These are phyloP conservation scores for Trypethelium eluteriae DNA, from an alignment of 495 filamentous ascomycete species.

Conservation along the genomic window DNA sequence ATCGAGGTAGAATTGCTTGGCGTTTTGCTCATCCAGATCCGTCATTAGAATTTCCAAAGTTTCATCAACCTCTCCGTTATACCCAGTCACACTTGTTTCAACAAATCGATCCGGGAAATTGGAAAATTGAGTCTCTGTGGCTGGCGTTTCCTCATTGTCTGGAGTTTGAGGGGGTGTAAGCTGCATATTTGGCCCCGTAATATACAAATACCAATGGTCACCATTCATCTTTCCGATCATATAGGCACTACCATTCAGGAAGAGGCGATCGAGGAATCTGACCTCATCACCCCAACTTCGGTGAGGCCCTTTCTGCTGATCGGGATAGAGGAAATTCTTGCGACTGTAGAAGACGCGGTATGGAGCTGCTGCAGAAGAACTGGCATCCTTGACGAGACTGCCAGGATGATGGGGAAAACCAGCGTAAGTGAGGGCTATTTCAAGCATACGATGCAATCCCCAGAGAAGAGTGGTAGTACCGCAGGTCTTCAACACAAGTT, in stretches of 20 bases:
- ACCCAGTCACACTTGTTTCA: constrained; percentile 17
- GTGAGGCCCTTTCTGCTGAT: constrained; percentile 89
- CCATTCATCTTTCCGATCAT: constrained; percentile 99
- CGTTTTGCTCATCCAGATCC: constrained; percentile 84
- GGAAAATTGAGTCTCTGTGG: constrained; percentile 64
- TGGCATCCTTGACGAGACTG: constrained; percentile 46
- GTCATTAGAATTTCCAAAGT: constrained; percentile 98
- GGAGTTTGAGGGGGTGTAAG: constrained; percentile 84
- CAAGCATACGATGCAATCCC: constrained; percentile 79
- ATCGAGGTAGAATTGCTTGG: constrained; percentile 93
- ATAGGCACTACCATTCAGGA: constrained; percentile 90
- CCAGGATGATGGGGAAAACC: constrained; percentile 68
- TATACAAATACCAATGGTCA: constrained; percentile 98
- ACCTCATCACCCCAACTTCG: constrained; percentile 98
- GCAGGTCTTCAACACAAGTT: constrained; percentile 97
- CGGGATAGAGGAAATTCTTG: constrained; percentile 96
- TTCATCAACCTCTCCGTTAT: constrained; percentile 56
- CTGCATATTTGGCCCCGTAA: constrained; percentile 74
- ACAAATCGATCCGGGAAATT: constrained; percentile 36
- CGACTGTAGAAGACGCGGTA: constrained; percentile 98
- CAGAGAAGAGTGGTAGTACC: constrained; percentile 91
- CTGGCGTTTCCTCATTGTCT: constrained; percentile 41
- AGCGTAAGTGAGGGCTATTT: constrained; percentile 78
- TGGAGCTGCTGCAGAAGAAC: constrained; percentile 68
- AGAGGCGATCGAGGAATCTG: constrained; percentile 77